These are phyloP conservation scores for Ensete ventricosum DNA, from an alignment of 176 grass and related monocot species.

Conservation along the genomic window DNA sequence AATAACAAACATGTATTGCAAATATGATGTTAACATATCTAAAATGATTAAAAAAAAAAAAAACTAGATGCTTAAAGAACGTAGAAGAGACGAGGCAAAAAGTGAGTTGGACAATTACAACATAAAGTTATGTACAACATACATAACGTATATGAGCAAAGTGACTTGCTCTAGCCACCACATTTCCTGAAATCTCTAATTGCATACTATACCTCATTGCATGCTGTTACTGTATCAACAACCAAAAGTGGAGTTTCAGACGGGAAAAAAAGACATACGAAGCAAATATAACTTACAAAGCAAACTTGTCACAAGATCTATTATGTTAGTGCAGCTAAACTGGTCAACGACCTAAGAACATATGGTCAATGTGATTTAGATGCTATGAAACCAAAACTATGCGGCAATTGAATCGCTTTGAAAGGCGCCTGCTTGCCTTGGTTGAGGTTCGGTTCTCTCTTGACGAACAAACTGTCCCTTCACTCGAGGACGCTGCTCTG, in stretches of 20 bases:
- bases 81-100: too few relatives aligned
- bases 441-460: constrained; percentile 33
- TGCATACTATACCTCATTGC: neutral
- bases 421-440: constrained; percentile 17
- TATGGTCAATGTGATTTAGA: neutral
- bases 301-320: neutral
- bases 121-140: too few relatives aligned
- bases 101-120: too few relatives aligned
- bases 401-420: neutral
- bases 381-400: neutral
- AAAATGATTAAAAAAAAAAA: too few relatives aligned
- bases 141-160: too few relatives aligned
- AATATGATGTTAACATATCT: too few relatives aligned
- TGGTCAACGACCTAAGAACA: neutral
- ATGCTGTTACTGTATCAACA: too few relatives aligned
- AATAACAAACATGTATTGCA: too few relatives aligned
- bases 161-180: too few relatives aligned
- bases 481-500: constrained; percentile 79
- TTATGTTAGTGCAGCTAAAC: neutral
- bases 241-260: neutral
- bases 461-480: constrained; percentile 99
- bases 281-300: neutral
- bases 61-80: too few relatives aligned
- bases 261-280: neutral
- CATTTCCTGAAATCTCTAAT: neutral